A percentile compares a stretch with the other conserved stretches of the same genome.
phyloP scores from a whole-genome alignment of 805 yeast genomes.

The Zygosaccharomyces bisporus region DNA sequence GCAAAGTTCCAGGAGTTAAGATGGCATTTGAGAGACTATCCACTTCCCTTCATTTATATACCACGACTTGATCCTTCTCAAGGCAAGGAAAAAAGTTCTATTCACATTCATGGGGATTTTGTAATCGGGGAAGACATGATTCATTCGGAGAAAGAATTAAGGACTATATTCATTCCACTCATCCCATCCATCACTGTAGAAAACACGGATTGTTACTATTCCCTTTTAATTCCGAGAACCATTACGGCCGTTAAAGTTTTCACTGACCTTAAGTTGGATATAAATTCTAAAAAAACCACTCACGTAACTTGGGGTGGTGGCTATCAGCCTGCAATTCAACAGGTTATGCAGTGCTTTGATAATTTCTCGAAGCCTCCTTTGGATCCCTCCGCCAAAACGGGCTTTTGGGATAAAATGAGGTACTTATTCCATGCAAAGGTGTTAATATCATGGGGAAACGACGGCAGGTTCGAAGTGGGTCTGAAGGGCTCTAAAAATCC shows the following conservation, averaged over 20 bases:
- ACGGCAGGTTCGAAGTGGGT: constrained; percentile 52
- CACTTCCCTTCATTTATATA: constrained; percentile 73
- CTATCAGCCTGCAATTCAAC: constrained; percentile 79
- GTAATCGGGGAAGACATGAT: constrained; percentile 65
- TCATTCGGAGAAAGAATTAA: constrained; percentile 47
- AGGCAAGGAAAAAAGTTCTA: constrained; percentile 26
- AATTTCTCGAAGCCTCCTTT: constrained; percentile 85
- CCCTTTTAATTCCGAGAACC: constrained; percentile 68
- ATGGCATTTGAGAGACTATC: constrained; percentile 77
- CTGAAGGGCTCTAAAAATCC: constrained; percentile 80
- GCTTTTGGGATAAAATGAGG: constrained; percentile 90
- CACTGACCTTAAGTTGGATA: constrained; percentile 53
- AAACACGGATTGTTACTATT: constrained; percentile 44
- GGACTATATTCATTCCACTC: constrained; percentile 61
- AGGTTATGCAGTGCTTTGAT: constrained; percentile 71
- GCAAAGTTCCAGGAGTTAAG: constrained; percentile 58
- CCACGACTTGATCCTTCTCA: constrained; percentile 47
- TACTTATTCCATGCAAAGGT: constrained; percentile 71
- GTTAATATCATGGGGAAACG: constrained; percentile 47
- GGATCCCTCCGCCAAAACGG: constrained; percentile 80
- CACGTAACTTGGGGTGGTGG: constrained; percentile 82
- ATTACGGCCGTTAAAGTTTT: constrained; percentile 70
- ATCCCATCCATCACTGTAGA: constrained; percentile 44
- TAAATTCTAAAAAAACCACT: constrained; percentile 55
- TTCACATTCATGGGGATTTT: constrained; percentile 56